Conservation (phyloP, 2,329 filamentous ascomycete genomes). For the Pseudopyricularia cyperi region DNA sequence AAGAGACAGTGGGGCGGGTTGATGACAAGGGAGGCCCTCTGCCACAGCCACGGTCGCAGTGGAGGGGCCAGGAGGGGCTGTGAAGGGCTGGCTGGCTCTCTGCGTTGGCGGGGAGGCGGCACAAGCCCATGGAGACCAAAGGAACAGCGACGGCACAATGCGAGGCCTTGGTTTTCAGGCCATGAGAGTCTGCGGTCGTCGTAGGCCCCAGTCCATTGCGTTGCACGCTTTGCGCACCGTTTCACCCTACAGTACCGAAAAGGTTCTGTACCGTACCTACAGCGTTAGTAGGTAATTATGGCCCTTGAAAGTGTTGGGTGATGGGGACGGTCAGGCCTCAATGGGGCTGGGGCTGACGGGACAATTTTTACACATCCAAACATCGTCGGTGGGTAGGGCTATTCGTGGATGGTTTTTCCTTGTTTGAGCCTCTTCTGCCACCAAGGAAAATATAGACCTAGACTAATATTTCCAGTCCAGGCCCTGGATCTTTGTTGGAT, state of each 20-base stretch:
- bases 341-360: not conserved
- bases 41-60: not conserved
- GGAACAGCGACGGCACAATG: not conserved
- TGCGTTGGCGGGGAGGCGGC: not conserved
- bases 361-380: too few species aligned
- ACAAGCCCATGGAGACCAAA: not conserved
- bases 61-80: not conserved
- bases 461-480: not conserved
- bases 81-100: not conserved
- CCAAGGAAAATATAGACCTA: too few species aligned
- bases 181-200: too few species aligned
- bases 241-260: too few species aligned
- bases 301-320: not conserved
- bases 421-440: too few species aligned
- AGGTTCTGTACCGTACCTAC: too few species aligned
- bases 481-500: not conserved
- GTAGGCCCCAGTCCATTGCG: too few species aligned
- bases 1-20: not conserved
- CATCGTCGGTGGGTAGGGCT: too few species aligned
- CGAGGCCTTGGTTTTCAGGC: too few species aligned
- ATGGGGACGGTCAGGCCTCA: not conserved
- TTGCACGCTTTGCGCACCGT: too few species aligned
- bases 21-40: not conserved
- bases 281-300: too few species aligned
- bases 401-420: too few species aligned